These are phyloP conservation scores for Aspergillus sojae DNA, from an alignment of 2,329 filamentous ascomycete genomes.

Conservation along the genomic window DNA sequence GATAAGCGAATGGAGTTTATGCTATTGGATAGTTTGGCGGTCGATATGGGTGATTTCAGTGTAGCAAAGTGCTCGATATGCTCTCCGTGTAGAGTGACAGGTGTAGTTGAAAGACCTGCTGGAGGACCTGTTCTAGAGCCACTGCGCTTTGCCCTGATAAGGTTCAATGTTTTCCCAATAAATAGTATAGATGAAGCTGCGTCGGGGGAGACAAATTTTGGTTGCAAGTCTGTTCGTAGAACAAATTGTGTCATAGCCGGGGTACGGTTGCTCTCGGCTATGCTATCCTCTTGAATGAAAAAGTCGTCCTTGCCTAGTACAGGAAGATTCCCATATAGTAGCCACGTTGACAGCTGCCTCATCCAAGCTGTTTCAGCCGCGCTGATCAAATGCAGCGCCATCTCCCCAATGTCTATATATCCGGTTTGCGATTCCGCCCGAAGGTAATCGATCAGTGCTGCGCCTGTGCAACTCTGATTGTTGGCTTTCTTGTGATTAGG, in stretches of 20 bases:
- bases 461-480: constrained; percentile 61
- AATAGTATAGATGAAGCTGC: constrained; percentile 86
- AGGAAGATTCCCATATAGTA: constrained; percentile 83
- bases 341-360: constrained; percentile 85
- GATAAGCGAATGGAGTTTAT: constrained; percentile 78
- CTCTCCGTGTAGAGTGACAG: constrained; percentile 56
- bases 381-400: constrained; percentile 71
- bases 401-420: constrained; percentile 80
- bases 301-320: constrained; percentile 80
- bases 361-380: constrained; percentile 89
- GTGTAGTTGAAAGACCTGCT: constrained; percentile 52
- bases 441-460: constrained; percentile 75
- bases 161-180: constrained; percentile 84
- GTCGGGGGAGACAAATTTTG: constrained; percentile 73
- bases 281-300: constrained; percentile 64
- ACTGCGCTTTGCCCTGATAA: constrained; percentile 64
- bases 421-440: constrained; percentile 80
- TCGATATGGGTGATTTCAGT: constrained; percentile 73
- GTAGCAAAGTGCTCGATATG: constrained; percentile 63
- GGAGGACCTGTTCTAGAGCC: constrained; percentile 35
- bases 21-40: constrained; percentile 68
- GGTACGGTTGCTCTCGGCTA: constrained; percentile 44
- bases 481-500: constrained; percentile 38
- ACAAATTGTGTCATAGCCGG: constrained; percentile 58
- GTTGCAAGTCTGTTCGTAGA: constrained; percentile 64